Base-by-base conservation (phyloP, 2,329 filamentous ascomycete genomes). In the Endoconidiophora laricicola region DNA sequence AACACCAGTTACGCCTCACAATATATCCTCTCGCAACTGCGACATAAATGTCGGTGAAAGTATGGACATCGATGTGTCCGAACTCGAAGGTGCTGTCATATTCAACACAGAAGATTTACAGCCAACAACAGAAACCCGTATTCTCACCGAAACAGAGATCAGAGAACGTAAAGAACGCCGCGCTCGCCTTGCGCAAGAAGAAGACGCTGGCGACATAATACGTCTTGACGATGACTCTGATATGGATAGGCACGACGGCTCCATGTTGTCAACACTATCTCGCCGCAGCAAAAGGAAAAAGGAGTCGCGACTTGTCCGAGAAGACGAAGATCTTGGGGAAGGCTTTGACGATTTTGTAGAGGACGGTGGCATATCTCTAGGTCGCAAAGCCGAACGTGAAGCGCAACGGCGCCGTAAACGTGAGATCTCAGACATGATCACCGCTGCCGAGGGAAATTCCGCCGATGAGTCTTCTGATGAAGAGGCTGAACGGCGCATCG, bases 301-400 rank as follows among this genome's bases (percentile, higher is more conserved):
- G 33, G 74, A 87, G 54, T 83, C 82, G 4, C 75, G 90, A 1
- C 72, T 96, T 2, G 74, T 87, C 4, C 76, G 73, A 40, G 87
- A 95, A 33, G 90, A 96, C 58, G 90, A 96, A 61, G 86, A 96
- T 59, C 74, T 95, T 0, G 85, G 84, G 37, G 91, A 96, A 65
- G 88, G 87, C 0, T 96, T 94, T 57, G 90, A 96, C 54, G 82
- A 90, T 49, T 94, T 85, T 58, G 85, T 91, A 6, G 84, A 91
- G 39, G 86, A 94, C 60, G 86, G 84, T 6, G 77, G 78, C 6
- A 76, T 95, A 7, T 76, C 84, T 1, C 70, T 95, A 0, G 86
- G 87, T 33, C 78, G 74, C 54, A 84, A 83, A 54, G 86, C 86
- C 0, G 85, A 91, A 63, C 77, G 75, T 18, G 84, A 86, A 57